A percentile compares a stretch with the other conserved stretches of the same genome.
phyloP scores from a whole-genome alignment of 176 grass and related monocot species.

The Pharus latifolius region DNA sequence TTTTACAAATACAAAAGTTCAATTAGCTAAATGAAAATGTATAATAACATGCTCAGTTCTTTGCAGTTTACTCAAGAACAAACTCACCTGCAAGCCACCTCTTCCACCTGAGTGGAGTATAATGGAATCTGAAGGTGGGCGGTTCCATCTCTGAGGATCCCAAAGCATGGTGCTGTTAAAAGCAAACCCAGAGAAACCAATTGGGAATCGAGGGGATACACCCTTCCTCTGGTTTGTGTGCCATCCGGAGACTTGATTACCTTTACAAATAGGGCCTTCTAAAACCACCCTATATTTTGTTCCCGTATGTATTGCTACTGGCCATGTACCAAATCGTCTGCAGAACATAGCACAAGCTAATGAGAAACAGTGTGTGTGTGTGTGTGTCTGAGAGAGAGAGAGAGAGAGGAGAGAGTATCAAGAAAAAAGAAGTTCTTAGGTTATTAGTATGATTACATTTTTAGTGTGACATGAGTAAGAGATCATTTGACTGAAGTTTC shows the following conservation, averaged over 20 bases:
- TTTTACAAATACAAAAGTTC: not conserved
- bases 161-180: slow-evolving; percentile 91
- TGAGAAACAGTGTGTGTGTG: too few species aligned
- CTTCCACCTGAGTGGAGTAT: slow-evolving; percentile 49
- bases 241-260: slow-evolving; percentile 72
- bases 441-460: not conserved
- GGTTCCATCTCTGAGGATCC: slow-evolving; percentile 76
- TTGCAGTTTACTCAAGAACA: not conserved
- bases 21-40: not conserved
- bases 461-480: not conserved
- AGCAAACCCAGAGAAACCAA: slow-evolving; percentile 66
- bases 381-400: too few species aligned
- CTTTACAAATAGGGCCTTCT: slow-evolving; percentile 90
- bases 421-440: not conserved
- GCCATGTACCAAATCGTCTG: slow-evolving; percentile 82
- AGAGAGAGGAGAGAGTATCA: not conserved
- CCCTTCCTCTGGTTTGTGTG: slow-evolving; percentile 41
- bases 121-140: slow-evolving; percentile 56
- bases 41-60: not conserved
- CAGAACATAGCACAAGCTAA: slow-evolving; percentile 6
- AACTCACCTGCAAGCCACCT: slow-evolving; percentile 69
- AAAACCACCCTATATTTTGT: slow-evolving; percentile 40
- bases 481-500: slow-evolving; percentile 1
- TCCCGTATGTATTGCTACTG: slow-evolving; percentile 58
- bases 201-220: slow-evolving; percentile 42